Percentiles rank a stretch among this genome's conserved stretches.
Evolutionary conservation across 139 green algal genomes (phyloP).

Genomic region (Deuterostichococcus epilithicus): DNA sequence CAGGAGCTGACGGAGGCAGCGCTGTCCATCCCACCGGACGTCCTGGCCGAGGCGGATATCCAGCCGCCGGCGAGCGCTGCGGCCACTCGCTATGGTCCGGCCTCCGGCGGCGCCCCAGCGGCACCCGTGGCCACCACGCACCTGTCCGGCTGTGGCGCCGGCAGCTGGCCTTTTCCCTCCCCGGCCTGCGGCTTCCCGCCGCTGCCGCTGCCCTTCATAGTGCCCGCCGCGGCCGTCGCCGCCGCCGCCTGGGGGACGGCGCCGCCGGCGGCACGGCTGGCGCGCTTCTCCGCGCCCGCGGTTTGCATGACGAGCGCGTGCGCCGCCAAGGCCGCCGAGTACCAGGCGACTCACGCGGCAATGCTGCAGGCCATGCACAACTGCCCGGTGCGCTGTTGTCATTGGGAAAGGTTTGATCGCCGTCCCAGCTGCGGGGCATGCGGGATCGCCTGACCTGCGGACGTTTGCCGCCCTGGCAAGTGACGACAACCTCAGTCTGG

Average conservation of each 20-base stretch:
- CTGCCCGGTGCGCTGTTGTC: not conserved
- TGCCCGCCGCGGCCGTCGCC: not conserved
- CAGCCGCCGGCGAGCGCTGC: no score
- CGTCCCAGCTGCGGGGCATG: no score
- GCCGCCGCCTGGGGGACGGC: not conserved
- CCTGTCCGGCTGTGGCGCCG: no score
- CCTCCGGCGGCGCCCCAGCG: no score
- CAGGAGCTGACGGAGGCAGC: not conserved
- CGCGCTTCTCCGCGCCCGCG: not conserved
- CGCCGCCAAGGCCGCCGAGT: not conserved
- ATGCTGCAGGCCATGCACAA: not conserved
- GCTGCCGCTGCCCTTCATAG: no score
- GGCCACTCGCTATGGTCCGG: not conserved
- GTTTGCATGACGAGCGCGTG: not conserved
- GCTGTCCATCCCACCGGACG: not conserved
- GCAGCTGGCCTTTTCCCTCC: no score
- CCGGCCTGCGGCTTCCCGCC: no score
- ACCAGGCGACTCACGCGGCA: not conserved
- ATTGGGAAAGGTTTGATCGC: no score
- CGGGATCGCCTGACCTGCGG: no score
- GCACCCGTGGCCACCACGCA: no score
- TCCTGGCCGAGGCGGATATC: not conserved
- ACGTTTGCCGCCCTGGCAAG: no score
- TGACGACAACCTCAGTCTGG: no score
- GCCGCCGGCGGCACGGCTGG: not conserved